Base-by-base conservation (phyloP, 805 yeast species). In the Pichia heedii region DNA sequence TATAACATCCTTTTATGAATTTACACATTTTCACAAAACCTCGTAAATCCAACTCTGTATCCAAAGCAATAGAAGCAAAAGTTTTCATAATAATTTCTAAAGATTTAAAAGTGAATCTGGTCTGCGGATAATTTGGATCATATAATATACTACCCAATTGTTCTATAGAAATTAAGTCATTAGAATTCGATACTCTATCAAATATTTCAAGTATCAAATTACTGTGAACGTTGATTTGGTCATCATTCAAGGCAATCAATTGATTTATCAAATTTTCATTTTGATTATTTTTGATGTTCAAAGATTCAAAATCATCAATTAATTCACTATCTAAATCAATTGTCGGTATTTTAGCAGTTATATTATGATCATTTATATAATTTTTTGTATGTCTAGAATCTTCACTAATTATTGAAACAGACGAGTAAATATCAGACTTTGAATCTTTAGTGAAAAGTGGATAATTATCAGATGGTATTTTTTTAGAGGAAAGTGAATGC, bases 1-100 rank as follows among this genome's bases (percentile, higher is more conserved):
- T 54, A 41, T 48, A 54, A 46, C 64, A 61, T 3, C 63, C 63
- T 42, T 60, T 57, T 19, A 61, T 29, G 41, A 61, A 62, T n/a
- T 42, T 45, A 37, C 58, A 52, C 41, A 61, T 35, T n/a, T 50
- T 50, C 19, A 61, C 50, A 40, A 62, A 62, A 24, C 50, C 50
- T 20, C 58, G 47, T 24, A 56, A 58, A 44, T 58, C 58, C 22
- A 58, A 33, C 22, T 52, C 53, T 20, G 30, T 34, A 8, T 44
- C 22, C 16, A 46, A 21, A 11, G 36, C 26, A 10, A 39, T 40
- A n/a, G 50, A 34, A 10, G 48, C 39, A 44, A 58, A 60, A 0
- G 56, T 51, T n/a, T 42, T 26, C 38, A 53, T 37, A 7, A 60
- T 39, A n/a, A 39, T 41, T 24, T 46, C 38, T 8, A 53, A 50